These are phyloP conservation scores for Pestalotiopsis sp. DNA, from an alignment of 2,329 filamentous ascomycete genomes.

Conservation along the genomic window DNA sequence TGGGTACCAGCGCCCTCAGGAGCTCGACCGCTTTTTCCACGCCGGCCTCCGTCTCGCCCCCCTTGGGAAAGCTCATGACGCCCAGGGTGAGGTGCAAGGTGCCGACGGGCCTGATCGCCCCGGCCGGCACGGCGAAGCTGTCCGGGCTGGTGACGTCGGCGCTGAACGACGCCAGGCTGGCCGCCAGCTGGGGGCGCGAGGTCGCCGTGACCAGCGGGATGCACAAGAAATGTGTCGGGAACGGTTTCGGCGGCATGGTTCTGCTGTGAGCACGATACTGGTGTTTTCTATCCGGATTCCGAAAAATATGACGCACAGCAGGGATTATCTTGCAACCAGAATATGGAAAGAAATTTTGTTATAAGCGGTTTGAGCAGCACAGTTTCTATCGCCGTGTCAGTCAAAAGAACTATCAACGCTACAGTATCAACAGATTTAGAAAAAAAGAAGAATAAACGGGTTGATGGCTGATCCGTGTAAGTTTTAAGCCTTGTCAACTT, in stretches of 20 bases:
- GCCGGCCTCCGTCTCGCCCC: conserved; percentile 43
- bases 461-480: too few species aligned
- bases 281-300: background rate
- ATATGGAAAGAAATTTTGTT: too few species aligned
- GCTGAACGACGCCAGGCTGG: conserved; percentile 63
- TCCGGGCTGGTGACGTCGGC: conserved; percentile 53
- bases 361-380: too few species aligned
- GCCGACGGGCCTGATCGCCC: conserved; percentile 74
- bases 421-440: too few species aligned
- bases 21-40: conserved; percentile 44
- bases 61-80: conserved; percentile 71
- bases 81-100: conserved; percentile 87
- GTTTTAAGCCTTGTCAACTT: too few species aligned
- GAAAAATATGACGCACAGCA: too few species aligned
- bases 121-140: conserved; percentile 57
- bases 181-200: conserved; percentile 67
- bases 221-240: conserved; percentile 75
- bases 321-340: too few species aligned
- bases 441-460: too few species aligned
- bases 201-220: conserved; percentile 67
- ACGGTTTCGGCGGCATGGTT: conserved; percentile 37
- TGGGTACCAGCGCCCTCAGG: conserved; percentile 39
- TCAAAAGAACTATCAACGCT: too few species aligned
- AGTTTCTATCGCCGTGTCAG: too few species aligned
- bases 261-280: background rate